Conservation (phyloP, 495 filamentous ascomycete species). For the Neurospora sp. region DNA sequence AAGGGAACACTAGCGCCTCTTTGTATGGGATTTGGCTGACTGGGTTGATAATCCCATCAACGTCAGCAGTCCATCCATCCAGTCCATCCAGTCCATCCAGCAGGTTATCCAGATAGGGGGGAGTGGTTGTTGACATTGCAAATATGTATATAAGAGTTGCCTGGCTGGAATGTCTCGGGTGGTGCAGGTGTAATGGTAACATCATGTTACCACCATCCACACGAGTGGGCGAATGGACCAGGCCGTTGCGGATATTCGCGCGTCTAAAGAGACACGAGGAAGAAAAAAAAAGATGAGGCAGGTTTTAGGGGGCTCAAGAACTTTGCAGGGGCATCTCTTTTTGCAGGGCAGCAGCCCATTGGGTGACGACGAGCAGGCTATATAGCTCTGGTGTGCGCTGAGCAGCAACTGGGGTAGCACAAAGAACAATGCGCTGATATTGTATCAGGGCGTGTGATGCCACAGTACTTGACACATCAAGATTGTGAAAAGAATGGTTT, state of each 20-base stretch:
- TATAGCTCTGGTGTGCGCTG: slow-evolving; percentile 15
- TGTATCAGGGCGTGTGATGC: slow-evolving; percentile 14
- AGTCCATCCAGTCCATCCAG: neutral
- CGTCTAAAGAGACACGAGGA: slow-evolving; percentile 5
- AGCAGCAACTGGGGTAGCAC: slow-evolving; percentile 15
- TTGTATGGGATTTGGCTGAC: neutral
- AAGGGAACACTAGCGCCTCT: slow-evolving; percentile 3
- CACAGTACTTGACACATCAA: slow-evolving; percentile 1
- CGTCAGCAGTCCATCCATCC: neutral
- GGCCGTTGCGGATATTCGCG: slow-evolving; percentile 9
- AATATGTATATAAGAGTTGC: neutral
- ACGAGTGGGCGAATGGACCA: neutral
- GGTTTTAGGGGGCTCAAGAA: neutral
- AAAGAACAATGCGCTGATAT: slow-evolving; percentile 16
- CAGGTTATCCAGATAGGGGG: neutral
- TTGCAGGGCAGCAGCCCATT: slow-evolving; percentile 7
- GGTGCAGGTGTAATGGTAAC: neutral
- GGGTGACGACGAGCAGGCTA: slow-evolving; percentile 16
- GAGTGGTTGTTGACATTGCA: neutral
- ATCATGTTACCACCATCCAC: neutral
- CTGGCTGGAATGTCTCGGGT: neutral
- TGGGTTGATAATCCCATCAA: neutral
- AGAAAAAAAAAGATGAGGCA: neutral
- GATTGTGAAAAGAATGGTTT: neutral
- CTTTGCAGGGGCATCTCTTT: slow-evolving; percentile 10